Evolutionary conservation across 805 yeast genomes (phyloP).

Genomic region (Metahyphopichia silvanorum): DNA sequence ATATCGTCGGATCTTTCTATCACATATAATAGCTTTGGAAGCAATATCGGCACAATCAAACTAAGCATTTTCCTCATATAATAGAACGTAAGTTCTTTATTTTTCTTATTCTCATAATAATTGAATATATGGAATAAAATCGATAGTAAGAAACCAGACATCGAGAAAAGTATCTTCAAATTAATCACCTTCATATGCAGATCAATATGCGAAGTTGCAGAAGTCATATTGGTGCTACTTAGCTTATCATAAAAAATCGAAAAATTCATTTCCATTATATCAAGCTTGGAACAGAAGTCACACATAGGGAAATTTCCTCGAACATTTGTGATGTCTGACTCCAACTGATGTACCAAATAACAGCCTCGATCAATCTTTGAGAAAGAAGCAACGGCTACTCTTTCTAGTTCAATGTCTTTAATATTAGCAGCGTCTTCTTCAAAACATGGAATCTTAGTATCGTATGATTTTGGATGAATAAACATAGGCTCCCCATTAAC

Average conservation of each 20-base stretch:
- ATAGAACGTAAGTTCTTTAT: constrained; percentile 19
- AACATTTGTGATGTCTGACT: constrained; percentile 13
- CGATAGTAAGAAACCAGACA: constrained; percentile 16
- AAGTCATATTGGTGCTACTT: constrained; percentile 1
- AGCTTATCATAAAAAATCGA: constrained; percentile 5
- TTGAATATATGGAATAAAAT: constrained; percentile 22
- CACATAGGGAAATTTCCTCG: constrained; percentile 11
- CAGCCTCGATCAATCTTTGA: constrained; percentile 8
- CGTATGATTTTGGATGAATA: constrained; percentile 18
- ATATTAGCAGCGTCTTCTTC: constrained; percentile 28
- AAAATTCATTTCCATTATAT: constrained; percentile 9
- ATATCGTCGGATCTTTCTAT: constrained; percentile 7
- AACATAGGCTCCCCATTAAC: constrained; percentile 21
- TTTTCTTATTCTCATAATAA: constrained; percentile 20
- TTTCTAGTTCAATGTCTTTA: constrained; percentile 27
- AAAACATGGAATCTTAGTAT: constrained; percentile 17
- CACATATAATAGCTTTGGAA: constrained; percentile 16
- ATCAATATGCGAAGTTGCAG: not conserved
- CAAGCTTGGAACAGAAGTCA: constrained; percentile 11
- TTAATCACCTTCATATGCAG: constrained; percentile 5
- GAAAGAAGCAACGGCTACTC: constrained; percentile 15
- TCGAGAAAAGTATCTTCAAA: constrained; percentile 16
- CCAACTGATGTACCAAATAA: constrained; percentile 9
- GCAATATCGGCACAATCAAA: constrained; percentile 14
- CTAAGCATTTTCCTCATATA: constrained; percentile 23